Percentiles rank a stretch among this genome's conserved stretches.
Evolutionary conservation across 129 eudicot species (phyloP).

Genomic region (Flaveria ramosissima): DNA sequence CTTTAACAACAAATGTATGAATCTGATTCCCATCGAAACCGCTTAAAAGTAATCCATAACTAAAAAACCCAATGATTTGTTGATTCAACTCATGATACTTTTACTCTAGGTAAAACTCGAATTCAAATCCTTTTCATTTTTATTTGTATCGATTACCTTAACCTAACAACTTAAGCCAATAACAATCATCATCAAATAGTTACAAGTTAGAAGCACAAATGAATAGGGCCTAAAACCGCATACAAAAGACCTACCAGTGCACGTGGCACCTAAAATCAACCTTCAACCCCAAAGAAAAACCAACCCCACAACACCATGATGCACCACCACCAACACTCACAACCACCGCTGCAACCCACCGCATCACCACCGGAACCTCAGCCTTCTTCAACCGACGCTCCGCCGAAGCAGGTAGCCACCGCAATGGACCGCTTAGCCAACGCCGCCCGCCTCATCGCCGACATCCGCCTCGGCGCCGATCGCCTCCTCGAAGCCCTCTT

Average conservation of each 20-base stretch:
- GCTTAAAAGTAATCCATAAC: no score
- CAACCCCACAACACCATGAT: conserved; percentile 18
- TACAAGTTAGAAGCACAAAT: no score
- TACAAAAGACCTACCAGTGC: conserved; percentile 12
- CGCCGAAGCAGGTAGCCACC: conserved; percentile 85
- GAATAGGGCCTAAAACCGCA: no score
- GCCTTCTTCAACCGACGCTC: conserved; percentile 48
- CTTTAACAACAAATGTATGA: no score
- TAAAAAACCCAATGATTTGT: no score
- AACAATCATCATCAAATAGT: no score
- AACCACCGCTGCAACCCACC: conserved; percentile 33
- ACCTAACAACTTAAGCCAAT: no score
- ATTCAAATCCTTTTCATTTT: no score
- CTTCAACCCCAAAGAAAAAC: conserved; percentile 24
- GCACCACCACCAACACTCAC: conserved; percentile 42
- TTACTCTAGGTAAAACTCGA: no score
- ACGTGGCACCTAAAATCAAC: conserved; percentile 35
- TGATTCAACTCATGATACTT: no score
- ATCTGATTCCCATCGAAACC: no score
- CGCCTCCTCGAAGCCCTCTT: conserved; percentile 92
- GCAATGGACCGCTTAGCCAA: conserved; percentile 86
- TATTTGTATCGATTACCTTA: no score
- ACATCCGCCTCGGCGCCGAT: conserved; percentile 87
- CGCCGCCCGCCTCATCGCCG: conserved; percentile 87
- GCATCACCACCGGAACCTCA: conserved; percentile 30